A percentile compares a stretch with the other conserved stretches of the same genome.
These are phyloP conservation scores for Fraxinus greggii DNA, from an alignment of 305 asterid genomes.

Conservation along the genomic window DNA sequence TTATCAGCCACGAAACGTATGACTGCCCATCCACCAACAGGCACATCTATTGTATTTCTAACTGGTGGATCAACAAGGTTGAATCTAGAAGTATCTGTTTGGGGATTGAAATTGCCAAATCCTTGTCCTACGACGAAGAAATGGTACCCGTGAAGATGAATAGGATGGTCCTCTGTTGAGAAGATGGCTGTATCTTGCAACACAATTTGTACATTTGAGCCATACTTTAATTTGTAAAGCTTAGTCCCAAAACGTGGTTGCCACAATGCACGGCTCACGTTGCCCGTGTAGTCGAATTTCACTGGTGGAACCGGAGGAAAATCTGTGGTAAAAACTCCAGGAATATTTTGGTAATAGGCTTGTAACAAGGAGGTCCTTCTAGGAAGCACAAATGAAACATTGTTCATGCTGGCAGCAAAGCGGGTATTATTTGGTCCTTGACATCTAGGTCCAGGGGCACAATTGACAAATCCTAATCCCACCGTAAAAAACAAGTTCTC, in stretches of 20 bases:
- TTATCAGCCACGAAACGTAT: constrained; percentile 46
- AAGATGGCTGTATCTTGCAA: constrained; percentile 45
- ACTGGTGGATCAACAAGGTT: constrained; percentile 45
- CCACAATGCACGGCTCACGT: constrained; percentile 43
- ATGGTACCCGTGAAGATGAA: constrained; percentile 51
- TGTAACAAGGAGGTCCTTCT: constrained; percentile 34
- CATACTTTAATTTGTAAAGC: constrained; percentile 38
- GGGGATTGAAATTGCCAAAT: constrained; percentile 38
- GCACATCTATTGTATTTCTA: constrained; percentile 40
- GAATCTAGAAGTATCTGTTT: constrained; percentile 31
- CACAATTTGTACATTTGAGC: constrained; percentile 42
- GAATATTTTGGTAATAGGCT: constrained; percentile 43
- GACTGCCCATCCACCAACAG: constrained; percentile 51
- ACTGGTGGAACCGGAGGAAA: constrained; percentile 49
- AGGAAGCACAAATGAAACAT: constrained; percentile 45
- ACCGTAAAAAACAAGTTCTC: constrained; percentile 44
- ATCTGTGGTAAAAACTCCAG: constrained; percentile 46
- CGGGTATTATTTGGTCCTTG: constrained; percentile 52
- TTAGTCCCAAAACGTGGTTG: constrained; percentile 43
- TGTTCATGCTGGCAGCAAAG: constrained; percentile 49
- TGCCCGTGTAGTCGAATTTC: constrained; percentile 51
- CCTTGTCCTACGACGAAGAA: constrained; percentile 46
- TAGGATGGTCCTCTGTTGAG: constrained; percentile 43
- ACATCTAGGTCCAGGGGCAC: constrained; percentile 49
- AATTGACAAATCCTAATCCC: constrained; percentile 45